Conservation (phyloP, 164 flowering plant genomes). For the Buxus sempervirens region DNA sequence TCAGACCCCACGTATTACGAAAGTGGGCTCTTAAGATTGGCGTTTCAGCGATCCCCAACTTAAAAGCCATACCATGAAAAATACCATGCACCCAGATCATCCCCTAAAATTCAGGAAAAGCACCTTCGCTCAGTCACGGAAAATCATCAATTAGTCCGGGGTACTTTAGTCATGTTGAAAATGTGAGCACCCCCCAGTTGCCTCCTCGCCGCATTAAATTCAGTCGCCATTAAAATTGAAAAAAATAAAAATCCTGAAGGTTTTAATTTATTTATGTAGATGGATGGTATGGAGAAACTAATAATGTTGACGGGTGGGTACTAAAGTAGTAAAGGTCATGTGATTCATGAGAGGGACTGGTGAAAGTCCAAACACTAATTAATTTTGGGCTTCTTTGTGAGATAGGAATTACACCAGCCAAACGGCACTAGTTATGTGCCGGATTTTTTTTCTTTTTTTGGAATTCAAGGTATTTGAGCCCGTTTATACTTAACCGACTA, state of each 20-base stretch:
- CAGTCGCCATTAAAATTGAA: too few relatives aligned
- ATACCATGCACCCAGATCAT: not conserved
- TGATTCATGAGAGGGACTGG: slow-evolving; percentile 2
- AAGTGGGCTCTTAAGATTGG: not conserved
- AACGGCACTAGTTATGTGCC: not conserved
- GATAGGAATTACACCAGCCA: too few relatives aligned
- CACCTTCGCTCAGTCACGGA: not conserved
- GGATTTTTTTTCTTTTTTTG: too few relatives aligned
- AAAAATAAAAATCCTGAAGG: too few relatives aligned
- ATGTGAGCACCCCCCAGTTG: too few relatives aligned
- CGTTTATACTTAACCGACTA: too few relatives aligned
- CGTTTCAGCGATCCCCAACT: not conserved
- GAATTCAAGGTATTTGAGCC: too few relatives aligned
- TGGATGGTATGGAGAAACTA: not conserved
- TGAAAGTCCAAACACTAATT: too few relatives aligned
- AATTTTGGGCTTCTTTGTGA: too few relatives aligned
- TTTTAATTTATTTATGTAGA: slow-evolving; percentile 6
- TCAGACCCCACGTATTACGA: not conserved
- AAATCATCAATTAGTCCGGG: not conserved
- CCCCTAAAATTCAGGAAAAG: not conserved
- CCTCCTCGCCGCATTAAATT: too few relatives aligned
- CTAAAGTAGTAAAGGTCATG: not conserved
- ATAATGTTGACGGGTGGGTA: slow-evolving; percentile 2
- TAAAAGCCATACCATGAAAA: too few relatives aligned
- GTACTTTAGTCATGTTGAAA: too few relatives aligned